phyloP scores from a whole-genome alignment of 108 stramenopile species.

The Epithemia pelagica region DNA sequence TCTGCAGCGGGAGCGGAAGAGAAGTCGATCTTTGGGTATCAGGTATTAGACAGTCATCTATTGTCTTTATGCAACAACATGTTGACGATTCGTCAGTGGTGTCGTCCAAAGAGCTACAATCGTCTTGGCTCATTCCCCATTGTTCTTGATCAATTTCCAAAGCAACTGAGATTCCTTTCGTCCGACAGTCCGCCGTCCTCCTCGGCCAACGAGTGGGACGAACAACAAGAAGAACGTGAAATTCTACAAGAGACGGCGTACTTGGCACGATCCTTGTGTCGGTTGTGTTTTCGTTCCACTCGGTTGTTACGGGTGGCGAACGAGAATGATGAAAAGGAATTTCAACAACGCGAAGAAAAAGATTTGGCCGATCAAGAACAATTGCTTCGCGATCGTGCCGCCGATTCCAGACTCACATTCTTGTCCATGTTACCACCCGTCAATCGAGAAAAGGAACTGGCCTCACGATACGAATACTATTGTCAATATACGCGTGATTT shows the following conservation, averaged over 20 bases:
- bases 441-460: constrained; percentile 66
- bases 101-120: no score
- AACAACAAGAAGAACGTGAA: neutral
- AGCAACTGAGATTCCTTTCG: no score
- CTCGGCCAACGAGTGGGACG: neutral
- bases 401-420: neutral
- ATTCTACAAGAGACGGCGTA: constrained; percentile 53
- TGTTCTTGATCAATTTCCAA: no score
- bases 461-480: constrained; percentile 72
- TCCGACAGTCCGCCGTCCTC: no score
- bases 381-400: constrained; percentile 9
- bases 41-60: no score
- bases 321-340: constrained; percentile 66
- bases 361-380: constrained; percentile 15
- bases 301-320: constrained; percentile 50
- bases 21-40: no score
- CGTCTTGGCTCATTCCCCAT: no score
- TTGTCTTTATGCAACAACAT: no score
- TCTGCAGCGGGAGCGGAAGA: no score
- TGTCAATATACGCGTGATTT: constrained; percentile 57
- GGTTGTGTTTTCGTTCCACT: constrained; percentile 57
- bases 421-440: constrained; percentile 59
- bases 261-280: constrained; percentile 59
- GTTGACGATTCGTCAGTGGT: no score
- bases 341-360: constrained; percentile 43